Conservation (phyloP, 2,329 filamentous ascomycete genomes). For the Trichoderma koningii region DNA sequence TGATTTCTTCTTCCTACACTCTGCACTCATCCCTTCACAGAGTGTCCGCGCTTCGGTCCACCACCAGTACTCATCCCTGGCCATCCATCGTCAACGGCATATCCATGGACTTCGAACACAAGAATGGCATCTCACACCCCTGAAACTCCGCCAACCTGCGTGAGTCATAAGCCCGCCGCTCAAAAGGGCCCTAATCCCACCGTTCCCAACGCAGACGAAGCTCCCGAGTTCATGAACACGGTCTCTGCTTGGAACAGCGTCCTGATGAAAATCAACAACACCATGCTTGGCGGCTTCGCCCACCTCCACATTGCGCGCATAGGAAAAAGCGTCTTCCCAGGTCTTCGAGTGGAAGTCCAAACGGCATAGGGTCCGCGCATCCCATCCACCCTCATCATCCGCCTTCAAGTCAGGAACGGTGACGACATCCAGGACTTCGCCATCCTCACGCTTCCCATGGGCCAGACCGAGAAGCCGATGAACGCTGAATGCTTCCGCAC, state of each 20-base stretch:
- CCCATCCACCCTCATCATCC: background rate
- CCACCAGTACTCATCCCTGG: no score
- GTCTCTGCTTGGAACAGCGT: background rate
- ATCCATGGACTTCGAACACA: no score
- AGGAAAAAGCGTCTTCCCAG: background rate
- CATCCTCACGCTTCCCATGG: background rate
- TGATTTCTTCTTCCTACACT: no score
- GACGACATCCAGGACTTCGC: conserved; percentile 2
- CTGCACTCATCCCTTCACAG: no score
- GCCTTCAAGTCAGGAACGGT: background rate
- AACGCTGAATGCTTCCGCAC: background rate
- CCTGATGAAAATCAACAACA: background rate
- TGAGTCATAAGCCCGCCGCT: no score
- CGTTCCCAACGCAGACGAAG: background rate
- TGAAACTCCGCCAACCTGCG: background rate
- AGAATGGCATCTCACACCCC: background rate
- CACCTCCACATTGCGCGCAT: background rate
- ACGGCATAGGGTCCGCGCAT: background rate
- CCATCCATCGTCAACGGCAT: no score
- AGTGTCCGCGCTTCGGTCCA: no score
- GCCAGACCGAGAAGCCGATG: background rate
- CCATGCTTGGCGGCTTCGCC: background rate
- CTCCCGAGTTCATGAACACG: background rate
- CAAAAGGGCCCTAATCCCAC: no score
- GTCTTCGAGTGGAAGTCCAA: conserved; percentile 10